Base-by-base conservation (phyloP, 2,329 filamentous ascomycete genomes). In the Arthrobotrys musiformis region DNA sequence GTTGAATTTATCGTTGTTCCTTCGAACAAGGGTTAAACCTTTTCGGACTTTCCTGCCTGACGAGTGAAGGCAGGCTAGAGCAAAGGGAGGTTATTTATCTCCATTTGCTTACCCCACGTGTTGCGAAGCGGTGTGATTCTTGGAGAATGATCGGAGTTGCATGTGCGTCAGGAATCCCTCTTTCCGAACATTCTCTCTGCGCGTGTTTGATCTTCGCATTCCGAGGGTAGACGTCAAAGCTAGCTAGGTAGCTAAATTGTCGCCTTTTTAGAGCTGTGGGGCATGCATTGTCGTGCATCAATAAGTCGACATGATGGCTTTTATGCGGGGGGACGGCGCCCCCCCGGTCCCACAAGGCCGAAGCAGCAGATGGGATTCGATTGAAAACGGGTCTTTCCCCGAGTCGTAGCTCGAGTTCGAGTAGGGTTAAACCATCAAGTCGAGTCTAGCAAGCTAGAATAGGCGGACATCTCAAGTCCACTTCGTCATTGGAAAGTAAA, bases 1-100 rank as follows among this genome's bases (percentile, higher is more conserved):
- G 35, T 68, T 46, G 33, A 22, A 48, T 42, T 52, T 62, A 62
- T 56, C 48, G 58, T 26, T 72, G 35, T 7, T 46, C 19, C 26
- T 24, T 64, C 28, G 48, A 46, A 63, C 68, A 33, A 42, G 69
- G 60, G 35, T 73, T n/a, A n/a, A n/a, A n/a, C n/a, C n/a, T 42
- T 54, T 9, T 56, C 48, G 68, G 67, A 54, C 68, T 72, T n/a
- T 72, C 48, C 68, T 70, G 67, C 44, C 68, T 56, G 58, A 48
- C 60, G 15, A 35, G 56, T 72, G 19, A 48, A 40, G 33, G 15
- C 9, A 33, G 9, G 9, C 30, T 33, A 4, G 30, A 33, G 30
- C 30, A 42, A 19, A 42, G 37, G 13, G 7, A n/a, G 40, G 40
- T 9, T 19, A 19, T 17, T 22, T 24, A 33, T 15, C 15, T 61